Evolutionary conservation across 192 early-diverging fungal genomes (phyloP).

Genomic region (Ambispora gerdemannii): DNA sequence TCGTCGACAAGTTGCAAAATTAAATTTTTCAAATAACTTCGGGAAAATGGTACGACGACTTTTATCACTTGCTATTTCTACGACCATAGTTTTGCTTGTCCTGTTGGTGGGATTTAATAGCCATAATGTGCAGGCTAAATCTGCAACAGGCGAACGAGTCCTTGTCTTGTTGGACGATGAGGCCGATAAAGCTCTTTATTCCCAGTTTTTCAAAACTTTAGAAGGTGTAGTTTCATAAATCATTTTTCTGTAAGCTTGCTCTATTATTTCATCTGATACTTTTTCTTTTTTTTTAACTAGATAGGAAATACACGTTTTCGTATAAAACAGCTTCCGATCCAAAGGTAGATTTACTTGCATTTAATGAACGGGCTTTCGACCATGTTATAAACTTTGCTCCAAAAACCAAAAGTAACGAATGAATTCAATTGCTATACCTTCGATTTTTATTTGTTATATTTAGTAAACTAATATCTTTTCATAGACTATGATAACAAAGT

Average conservation of each 20-base stretch:
- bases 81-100: neutral
- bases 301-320: slow-evolving; percentile 58
- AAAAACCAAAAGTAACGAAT: slow-evolving; percentile 53
- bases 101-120: neutral
- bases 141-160: slow-evolving; percentile 61
- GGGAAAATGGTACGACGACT: too few relatives aligned
- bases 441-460: neutral
- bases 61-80: too few relatives aligned
- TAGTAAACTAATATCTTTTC: neutral
- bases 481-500: slow-evolving; percentile 51
- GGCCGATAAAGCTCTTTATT: slow-evolving; percentile 46
- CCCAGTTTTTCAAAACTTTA: slow-evolving; percentile 57
- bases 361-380: slow-evolving; percentile 68
- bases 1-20: too few relatives aligned
- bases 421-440: neutral
- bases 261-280: neutral
- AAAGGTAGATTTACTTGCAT: slow-evolving; percentile 52
- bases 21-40: too few relatives aligned
- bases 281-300: slow-evolving; percentile 43
- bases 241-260: slow-evolving; percentile 21
- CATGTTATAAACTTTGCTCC: slow-evolving; percentile 82
- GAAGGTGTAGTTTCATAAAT: slow-evolving; percentile 40
- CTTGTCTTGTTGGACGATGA: slow-evolving; percentile 66
- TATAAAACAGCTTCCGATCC: slow-evolving; percentile 54
- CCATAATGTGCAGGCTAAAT: slow-evolving; percentile 45